These are phyloP conservation scores for Pisolithus albus DNA, from an alignment of 768 basidiomycete species.

Conservation along the genomic window DNA sequence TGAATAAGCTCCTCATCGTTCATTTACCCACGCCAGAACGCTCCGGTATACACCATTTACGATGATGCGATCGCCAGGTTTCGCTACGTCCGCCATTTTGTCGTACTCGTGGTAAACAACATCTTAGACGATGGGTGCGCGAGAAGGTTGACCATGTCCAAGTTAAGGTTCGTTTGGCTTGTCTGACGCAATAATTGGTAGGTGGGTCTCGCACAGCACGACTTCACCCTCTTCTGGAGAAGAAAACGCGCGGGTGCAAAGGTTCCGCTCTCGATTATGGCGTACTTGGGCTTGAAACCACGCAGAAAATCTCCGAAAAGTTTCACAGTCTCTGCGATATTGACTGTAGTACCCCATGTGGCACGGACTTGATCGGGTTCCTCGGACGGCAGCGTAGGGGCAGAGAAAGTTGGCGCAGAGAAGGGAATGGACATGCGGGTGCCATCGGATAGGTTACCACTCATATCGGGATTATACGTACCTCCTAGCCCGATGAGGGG, in stretches of 20 bases:
- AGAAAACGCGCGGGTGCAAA: conserved; percentile 42
- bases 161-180: conserved; percentile 87
- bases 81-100: conserved; percentile 92
- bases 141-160: conserved; percentile 80
- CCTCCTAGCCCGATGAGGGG: conserved; percentile 35
- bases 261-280: conserved; percentile 51
- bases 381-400: conserved; percentile 53
- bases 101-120: conserved; percentile 85
- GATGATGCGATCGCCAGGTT: conserved; percentile 89
- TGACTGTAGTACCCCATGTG: conserved; percentile 97
- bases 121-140: conserved; percentile 83
- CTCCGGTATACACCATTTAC: conserved; percentile 94
- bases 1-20: conserved; percentile 91
- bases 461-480: conserved; percentile 20
- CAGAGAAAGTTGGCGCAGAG: conserved; percentile 52
- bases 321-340: conserved; percentile 83
- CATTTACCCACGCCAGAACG: conserved; percentile 93
- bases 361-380: conserved; percentile 82
- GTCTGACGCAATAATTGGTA: conserved; percentile 85
- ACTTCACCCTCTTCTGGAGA: conserved; percentile 64
- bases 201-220: conserved; percentile 69
- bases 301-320: conserved; percentile 82
- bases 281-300: conserved; percentile 89
- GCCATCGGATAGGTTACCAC: conserved; percentile 62
- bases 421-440: conserved; percentile 49